Percentiles rank a stretch among this genome's conserved stretches.
phyloP scores from a whole-genome alignment of 1,139 yeast species.

The Saccharomyces hybrid region DNA sequence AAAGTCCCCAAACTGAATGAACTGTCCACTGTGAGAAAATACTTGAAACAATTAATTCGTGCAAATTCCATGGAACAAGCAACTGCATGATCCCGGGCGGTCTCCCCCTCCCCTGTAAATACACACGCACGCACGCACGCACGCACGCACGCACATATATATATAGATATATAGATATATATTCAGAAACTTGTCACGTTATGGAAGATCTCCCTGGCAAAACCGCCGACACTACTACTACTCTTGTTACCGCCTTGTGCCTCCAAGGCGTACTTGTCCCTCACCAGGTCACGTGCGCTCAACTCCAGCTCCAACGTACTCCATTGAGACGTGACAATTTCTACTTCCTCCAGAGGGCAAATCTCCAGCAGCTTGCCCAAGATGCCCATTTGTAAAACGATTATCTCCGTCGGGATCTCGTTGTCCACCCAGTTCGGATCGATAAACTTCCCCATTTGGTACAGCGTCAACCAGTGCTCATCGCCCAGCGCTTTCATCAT shows the following conservation, averaged over 20 bases:
- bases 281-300: conserved; percentile 24
- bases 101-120: neutral
- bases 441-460: conserved; percentile 45
- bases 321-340: conserved; percentile 39
- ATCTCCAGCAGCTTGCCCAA: conserved; percentile 40
- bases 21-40: conserved; percentile 30
- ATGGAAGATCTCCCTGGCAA: neutral
- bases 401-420: conserved; percentile 32
- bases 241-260: neutral
- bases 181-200: neutral
- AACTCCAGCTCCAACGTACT: conserved; percentile 35
- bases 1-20: conserved; percentile 31
- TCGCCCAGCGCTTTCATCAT: neutral
- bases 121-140: neutral
- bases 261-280: conserved; percentile 22
- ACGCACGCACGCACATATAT: neutral
- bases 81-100: neutral
- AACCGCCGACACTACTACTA: neutral
- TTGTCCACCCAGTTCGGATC: conserved; percentile 41
- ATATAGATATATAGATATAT: neutral
- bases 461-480: conserved; percentile 48
- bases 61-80: conserved; percentile 5
- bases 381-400: conserved; percentile 42
- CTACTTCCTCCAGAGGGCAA: conserved; percentile 37
- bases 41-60: conserved; percentile 21